A percentile compares a stretch with the other conserved stretches of the same genome.
phyloP scores from a whole-genome alignment of 1,284 basidiomycete genomes.

The Sphagnurus paluster region DNA sequence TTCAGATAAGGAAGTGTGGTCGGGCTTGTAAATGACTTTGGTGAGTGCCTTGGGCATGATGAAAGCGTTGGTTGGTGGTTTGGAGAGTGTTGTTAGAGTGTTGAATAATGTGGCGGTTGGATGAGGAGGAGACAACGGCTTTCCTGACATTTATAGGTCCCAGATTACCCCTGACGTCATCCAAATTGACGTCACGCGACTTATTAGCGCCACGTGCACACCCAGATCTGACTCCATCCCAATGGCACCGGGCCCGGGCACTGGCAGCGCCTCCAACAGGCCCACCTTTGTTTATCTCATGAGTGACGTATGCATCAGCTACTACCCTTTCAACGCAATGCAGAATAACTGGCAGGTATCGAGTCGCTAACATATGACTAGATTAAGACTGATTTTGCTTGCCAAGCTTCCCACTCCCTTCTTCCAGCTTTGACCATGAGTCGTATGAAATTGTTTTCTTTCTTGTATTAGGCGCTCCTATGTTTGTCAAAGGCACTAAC shows the following conservation, averaged over 20 bases:
- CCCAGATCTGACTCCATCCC: background rate
- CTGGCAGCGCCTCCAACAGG: too few relatives aligned
- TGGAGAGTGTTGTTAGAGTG: conserved; percentile 9
- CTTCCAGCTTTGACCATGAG: conserved; percentile 22
- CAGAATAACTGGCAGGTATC: too few relatives aligned
- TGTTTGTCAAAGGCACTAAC: conserved; percentile 34
- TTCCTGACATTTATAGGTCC: conserved; percentile 17
- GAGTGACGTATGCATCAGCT: too few relatives aligned
- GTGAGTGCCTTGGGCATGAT: conserved; percentile 55
- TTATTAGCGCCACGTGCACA: conserved; percentile 2
- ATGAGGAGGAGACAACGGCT: conserved; percentile 1
- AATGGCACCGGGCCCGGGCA: too few relatives aligned
- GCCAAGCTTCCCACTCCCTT: conserved; percentile 1
- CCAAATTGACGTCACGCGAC: conserved; percentile 22
- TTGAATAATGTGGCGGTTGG: conserved; percentile 6
- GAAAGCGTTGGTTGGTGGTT: conserved; percentile 3
- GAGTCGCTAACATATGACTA: too few relatives aligned
- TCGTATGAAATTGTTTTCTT: conserved; percentile 10
- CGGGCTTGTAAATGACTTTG: conserved; percentile 79
- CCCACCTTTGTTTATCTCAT: too few relatives aligned
- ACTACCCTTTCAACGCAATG: background rate
- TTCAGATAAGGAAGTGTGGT: conserved; percentile 67
- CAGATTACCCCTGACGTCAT: conserved; percentile 22
- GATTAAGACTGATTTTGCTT: too few relatives aligned
- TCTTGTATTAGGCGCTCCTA: conserved; percentile 4